Base-by-base conservation (phyloP, 2,329 filamentous ascomycete genomes). In the Ophiocordyceps unilateralis region DNA sequence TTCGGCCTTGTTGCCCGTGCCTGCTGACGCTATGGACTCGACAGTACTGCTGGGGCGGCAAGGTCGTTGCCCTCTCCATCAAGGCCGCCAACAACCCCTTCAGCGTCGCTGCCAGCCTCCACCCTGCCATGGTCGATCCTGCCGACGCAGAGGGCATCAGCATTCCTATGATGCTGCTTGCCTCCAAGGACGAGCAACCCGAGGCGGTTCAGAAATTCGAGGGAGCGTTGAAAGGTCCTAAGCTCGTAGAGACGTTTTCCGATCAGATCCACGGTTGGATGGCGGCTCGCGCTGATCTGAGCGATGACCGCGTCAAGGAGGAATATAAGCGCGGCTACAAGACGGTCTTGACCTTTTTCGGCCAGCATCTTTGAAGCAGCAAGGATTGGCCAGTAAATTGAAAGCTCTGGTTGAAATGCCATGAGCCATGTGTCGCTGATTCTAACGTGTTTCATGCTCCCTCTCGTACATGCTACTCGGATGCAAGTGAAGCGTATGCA, bases 191-290 rank as follows among this genome's bases (percentile, higher is more conserved):
- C 49, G 76, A 83, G 64, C 56, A 64, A 3, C 62, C 57, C 0
- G 69, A 72, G 4, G 67, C 66, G 34, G 70, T 79, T 36, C 62
- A 73, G 56, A 64, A 72, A 55, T 77, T 74, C 47, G 66, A 73
- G 54, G 57, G 63, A n/a, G 63, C 62, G 10, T 65, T 82, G 42
- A 63, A 60, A 23, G 69, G 63, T 2, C 60, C 70, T 45, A 75
- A 76, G 53, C 68, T 77, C 48, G 70, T 81, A 43, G 78, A 83
- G 64, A 76, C 58, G n/a, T 83, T 81, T 53, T 51, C 53, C 21
- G 76, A 76, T 52, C 79, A 81, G 67, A 69, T 78, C 54, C 80
- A 84, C 59, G 80, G 80, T 39, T 84, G 78, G 78, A 84, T 83
- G 80, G 76, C 74, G 1, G 78, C 80, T 1, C 70, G 78, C 22